phyloP scores from a whole-genome alignment of 805 yeast genomes.

The Saccharomycopsis javanensis region DNA sequence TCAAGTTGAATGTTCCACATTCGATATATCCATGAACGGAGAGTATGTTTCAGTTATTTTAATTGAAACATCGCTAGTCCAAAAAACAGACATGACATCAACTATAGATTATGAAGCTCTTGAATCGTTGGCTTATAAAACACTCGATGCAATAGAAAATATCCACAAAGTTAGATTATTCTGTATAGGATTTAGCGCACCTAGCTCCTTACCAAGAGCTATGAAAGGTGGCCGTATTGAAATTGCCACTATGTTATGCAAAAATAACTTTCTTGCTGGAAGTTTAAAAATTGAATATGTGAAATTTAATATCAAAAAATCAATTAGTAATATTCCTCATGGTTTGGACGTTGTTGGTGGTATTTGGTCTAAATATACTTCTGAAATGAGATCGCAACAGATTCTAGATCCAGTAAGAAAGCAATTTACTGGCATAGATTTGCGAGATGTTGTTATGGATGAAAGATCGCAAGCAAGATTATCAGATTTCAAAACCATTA shows the following conservation, averaged over 20 bases:
- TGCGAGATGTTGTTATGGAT: conserved; percentile 66
- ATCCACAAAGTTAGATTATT: conserved; percentile 69
- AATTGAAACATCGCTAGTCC: conserved; percentile 59
- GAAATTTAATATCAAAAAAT: conserved; percentile 60
- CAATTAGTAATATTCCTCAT: conserved; percentile 56
- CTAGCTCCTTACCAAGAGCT: conserved; percentile 76
- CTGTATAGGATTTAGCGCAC: conserved; percentile 72
- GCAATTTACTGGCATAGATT: conserved; percentile 77
- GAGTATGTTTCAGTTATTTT: conserved; percentile 80
- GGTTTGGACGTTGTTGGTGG: conserved; percentile 76
- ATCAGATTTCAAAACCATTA: conserved; percentile 59
- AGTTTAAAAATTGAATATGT: conserved; percentile 70
- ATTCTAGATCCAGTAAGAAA: conserved; percentile 43
- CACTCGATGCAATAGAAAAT: conserved; percentile 37
- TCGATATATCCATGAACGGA: conserved; percentile 69
- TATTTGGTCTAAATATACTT: conserved; percentile 71
- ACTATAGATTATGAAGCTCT: conserved; percentile 32
- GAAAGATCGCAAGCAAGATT: conserved; percentile 67
- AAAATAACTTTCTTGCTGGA: conserved; percentile 68
- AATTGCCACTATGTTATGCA: conserved; percentile 83
- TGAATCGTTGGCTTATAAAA: conserved; percentile 39
- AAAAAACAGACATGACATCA: conserved; percentile 14
- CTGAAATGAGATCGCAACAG: conserved; percentile 44
- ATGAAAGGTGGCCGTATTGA: conserved; percentile 80
- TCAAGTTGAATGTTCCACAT: conserved; percentile 84